These are phyloP conservation scores for Camelina neglecta DNA, from an alignment of 345 rosid species.

Conservation along the genomic window DNA sequence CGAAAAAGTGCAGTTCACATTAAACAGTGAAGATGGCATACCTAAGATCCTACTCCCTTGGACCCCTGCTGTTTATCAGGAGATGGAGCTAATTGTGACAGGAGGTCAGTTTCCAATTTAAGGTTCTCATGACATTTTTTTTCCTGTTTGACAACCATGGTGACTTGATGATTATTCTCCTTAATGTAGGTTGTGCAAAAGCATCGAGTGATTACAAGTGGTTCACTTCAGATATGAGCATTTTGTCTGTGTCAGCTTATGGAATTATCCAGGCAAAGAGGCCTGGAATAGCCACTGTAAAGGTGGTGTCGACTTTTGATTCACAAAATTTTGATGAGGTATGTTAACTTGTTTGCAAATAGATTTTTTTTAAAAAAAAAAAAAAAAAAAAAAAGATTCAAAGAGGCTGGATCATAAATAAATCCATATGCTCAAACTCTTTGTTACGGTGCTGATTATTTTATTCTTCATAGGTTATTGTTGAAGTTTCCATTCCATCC, in stretches of 20 bases:
- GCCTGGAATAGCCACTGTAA: conserved; percentile 84
- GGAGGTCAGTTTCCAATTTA: conserved; percentile 65
- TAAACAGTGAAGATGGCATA: conserved; percentile 49
- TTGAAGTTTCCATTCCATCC: conserved; percentile 84
- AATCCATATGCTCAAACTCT: too few relatives aligned
- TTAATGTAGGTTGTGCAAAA: conserved; percentile 78
- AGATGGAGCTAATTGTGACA: conserved; percentile 70
- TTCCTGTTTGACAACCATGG: conserved; percentile 14
- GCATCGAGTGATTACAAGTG: conserved; percentile 80
- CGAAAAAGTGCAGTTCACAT: conserved; percentile 64
- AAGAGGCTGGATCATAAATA: too few relatives aligned
- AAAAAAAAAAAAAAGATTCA: too few relatives aligned
- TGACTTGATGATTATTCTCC: conserved; percentile 27
- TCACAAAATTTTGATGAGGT: conserved; percentile 90
- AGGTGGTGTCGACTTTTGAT: conserved; percentile 79
- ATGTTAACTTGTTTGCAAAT: conserved; percentile 25
- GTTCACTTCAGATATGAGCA: conserved; percentile 77
- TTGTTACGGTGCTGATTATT: not conserved
- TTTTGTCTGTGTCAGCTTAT: conserved; percentile 68
- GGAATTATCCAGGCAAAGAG: conserved; percentile 87
- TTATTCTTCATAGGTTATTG: conserved; percentile 55
- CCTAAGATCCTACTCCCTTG: conserved; percentile 69
- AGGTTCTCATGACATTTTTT: conserved; percentile 28
- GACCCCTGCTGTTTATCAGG: conserved; percentile 83
- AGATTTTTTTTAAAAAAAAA: too few relatives aligned